A percentile compares a stretch with the other conserved stretches of the same genome.
phyloP scores from a whole-genome alignment of 306 rosid species.

The Prunus kanzakura region DNA sequence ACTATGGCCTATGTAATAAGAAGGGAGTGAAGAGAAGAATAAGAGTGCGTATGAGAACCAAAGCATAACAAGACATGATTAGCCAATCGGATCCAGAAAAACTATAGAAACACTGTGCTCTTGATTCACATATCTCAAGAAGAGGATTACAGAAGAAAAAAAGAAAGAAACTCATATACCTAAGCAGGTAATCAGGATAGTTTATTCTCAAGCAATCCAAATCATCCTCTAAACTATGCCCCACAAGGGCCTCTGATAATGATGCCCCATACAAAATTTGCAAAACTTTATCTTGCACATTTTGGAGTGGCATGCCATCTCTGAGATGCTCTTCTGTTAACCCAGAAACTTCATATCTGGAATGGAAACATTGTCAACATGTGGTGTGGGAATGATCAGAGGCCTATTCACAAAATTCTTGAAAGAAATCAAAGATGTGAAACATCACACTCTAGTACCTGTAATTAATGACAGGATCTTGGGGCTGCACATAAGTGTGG shows the following conservation, averaged over 20 bases:
- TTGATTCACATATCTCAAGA: neutral
- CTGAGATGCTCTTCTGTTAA: conserved; percentile 59
- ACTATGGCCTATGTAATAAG: neutral
- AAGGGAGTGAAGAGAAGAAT: neutral
- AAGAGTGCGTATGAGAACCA: neutral
- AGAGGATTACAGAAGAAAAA: neutral
- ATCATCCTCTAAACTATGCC: conserved; percentile 72
- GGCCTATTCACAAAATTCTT: neutral
- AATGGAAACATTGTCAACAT: conserved; percentile 35
- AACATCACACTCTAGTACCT: conserved; percentile 39
- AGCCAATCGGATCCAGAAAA: neutral
- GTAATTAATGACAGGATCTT: conserved; percentile 55
- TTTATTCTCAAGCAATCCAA: conserved; percentile 62
- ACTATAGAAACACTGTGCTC: neutral
- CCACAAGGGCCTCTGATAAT: neutral
- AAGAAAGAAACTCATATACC: conserved; percentile 35
- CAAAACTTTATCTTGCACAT: conserved; percentile 60
- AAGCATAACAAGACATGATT: neutral
- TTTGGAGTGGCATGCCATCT: conserved; percentile 63
- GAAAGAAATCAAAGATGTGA: conserved; percentile 22
- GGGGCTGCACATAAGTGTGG: conserved; percentile 61
- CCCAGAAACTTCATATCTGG: conserved; percentile 72
- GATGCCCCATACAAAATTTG: conserved; percentile 22
- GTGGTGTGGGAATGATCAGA: conserved; percentile 12
- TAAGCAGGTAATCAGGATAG: conserved; percentile 67